Percentiles rank a stretch among this genome's conserved stretches.
These are phyloP conservation scores for Sporormia fimetaria DNA, from an alignment of 495 filamentous ascomycete species.

Conservation along the genomic window DNA sequence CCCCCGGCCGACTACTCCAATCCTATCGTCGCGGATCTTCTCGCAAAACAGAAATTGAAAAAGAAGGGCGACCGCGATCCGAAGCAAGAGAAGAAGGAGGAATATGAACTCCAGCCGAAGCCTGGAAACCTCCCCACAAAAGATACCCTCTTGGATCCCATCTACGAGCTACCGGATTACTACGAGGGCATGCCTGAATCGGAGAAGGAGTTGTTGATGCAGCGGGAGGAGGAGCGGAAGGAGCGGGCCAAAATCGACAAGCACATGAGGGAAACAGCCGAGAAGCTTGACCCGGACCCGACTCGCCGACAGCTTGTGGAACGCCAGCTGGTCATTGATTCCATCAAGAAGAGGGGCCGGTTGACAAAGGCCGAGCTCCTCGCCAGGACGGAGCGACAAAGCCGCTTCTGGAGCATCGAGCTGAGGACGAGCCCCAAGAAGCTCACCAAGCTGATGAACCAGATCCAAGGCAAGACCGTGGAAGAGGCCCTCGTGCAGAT, in stretches of 20 bases:
- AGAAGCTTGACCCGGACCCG: conserved; percentile 55
- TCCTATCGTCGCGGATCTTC: too few relatives aligned
- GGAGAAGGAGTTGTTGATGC: too few relatives aligned
- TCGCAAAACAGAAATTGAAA: too few relatives aligned
- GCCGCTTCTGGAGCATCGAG: conserved; percentile 48
- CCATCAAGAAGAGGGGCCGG: conserved; percentile 54
- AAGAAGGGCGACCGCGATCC: too few relatives aligned
- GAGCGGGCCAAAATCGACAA: not conserved
- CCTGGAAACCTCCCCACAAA: too few relatives aligned
- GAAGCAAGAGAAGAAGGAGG: too few relatives aligned
- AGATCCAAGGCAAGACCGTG: conserved; percentile 83
- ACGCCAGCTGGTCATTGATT: conserved; percentile 66
- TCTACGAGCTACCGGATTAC: too few relatives aligned
- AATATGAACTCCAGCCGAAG: too few relatives aligned
- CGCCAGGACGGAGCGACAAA: conserved; percentile 61
- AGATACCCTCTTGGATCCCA: too few relatives aligned
- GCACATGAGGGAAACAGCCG: conserved; percentile 40
- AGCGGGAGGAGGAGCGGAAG: conserved; percentile 1
- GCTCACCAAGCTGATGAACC: conserved; percentile 65
- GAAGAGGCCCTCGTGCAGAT: conserved; percentile 92
- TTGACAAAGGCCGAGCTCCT: conserved; percentile 52
- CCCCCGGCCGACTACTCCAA: too few relatives aligned
- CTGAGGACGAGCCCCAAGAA: conserved; percentile 83
- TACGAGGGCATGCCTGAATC: too few relatives aligned
- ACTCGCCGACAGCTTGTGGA: conserved; percentile 56